Evolutionary conservation across 2,329 filamentous ascomycete species (phyloP).

Genomic region (Arthrocladium fulminans): DNA sequence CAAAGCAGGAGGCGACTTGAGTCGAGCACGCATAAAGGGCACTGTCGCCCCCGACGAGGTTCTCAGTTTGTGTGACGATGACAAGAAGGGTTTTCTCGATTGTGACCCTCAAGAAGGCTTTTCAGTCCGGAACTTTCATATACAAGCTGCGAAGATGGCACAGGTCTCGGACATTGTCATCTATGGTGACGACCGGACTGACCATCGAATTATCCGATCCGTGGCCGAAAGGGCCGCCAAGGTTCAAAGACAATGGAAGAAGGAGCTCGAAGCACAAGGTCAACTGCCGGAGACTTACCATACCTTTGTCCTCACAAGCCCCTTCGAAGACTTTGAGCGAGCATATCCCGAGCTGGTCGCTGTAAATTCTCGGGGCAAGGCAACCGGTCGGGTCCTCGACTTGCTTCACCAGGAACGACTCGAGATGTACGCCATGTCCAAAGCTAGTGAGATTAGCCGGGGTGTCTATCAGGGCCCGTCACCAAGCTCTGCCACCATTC

Average conservation of each 20-base stretch:
- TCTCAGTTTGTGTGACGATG: constrained; percentile 46
- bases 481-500: constrained; percentile 55
- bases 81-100: constrained; percentile 60
- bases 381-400: constrained; percentile 73
- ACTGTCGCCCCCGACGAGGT: constrained; percentile 77
- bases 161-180: constrained; percentile 85
- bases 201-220: constrained; percentile 56
- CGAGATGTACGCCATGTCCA: constrained; percentile 92
- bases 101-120: constrained; percentile 84
- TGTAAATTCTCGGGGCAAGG: constrained; percentile 59
- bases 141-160: constrained; percentile 81
- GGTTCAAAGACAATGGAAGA: constrained; percentile 68
- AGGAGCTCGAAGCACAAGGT: constrained; percentile 51
- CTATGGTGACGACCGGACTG: constrained; percentile 65
- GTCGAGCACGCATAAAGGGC: constrained; percentile 68
- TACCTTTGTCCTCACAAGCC: constrained; percentile 66
- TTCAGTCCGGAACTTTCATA: constrained; percentile 94
- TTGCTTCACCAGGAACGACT: constrained; percentile 80
- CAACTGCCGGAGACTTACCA: constrained; percentile 60
- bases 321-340: constrained; percentile 57
- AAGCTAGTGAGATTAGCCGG: constrained; percentile 73
- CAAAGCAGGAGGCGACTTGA: constrained; percentile 77
- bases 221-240: constrained; percentile 56
- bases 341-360: constrained; percentile 63
- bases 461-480: constrained; percentile 90